Evolutionary conservation across 768 basidiomycete species (phyloP), one percentile per base, ranked within the genome.

Genomic region (Pleurotus giganteus): DNA sequence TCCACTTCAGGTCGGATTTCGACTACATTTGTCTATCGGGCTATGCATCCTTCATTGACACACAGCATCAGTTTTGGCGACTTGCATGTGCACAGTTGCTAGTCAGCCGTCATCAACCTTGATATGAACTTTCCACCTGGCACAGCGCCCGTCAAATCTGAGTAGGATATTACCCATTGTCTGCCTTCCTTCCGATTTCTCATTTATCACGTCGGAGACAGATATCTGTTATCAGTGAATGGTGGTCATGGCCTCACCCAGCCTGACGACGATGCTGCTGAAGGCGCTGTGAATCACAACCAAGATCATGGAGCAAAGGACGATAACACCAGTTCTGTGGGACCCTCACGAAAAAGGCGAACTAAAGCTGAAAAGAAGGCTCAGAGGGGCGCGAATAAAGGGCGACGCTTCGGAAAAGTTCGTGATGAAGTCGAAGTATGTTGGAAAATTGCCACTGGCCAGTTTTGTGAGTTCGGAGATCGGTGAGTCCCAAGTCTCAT

Each of bases 391-490:
- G 84, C 86, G 56, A 97, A 96, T 69, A 95, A 93, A 66, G 86
- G 83, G 11, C 71, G 95, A 37, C 78, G 84, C 12, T 94, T 93
- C 68, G 84, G 79, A 15, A 88, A 88, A 64, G 76, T 89, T 15
- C 77, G 82, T 51, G 94, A 95, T 63, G 88, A 89, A 41, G 70
- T 92, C 2, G 86, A 92, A 29, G 72, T 98, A 24, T 98, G 95
- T 70, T 89, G 86, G 81, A 81, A 78, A 49, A 71, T 93, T 49
- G 94, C 91, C 2, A 82, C 76, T 49, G 89, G 87, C 0, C 72
- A 75, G 29, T 61, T 73, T 6, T 97, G 94, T 64, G 85, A 89
- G 58, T 83, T 83, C 60, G 89, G 89, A 17, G 69, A 75, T 50
- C 76, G 84, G 84, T 88, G 59, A 60, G 83, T 79, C 1, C 7